A percentile compares a stretch with the other conserved stretches of the same genome.
Evolutionary conservation across 306 rosid species (phyloP).

Genomic region (Mimosa bimucronata): DNA sequence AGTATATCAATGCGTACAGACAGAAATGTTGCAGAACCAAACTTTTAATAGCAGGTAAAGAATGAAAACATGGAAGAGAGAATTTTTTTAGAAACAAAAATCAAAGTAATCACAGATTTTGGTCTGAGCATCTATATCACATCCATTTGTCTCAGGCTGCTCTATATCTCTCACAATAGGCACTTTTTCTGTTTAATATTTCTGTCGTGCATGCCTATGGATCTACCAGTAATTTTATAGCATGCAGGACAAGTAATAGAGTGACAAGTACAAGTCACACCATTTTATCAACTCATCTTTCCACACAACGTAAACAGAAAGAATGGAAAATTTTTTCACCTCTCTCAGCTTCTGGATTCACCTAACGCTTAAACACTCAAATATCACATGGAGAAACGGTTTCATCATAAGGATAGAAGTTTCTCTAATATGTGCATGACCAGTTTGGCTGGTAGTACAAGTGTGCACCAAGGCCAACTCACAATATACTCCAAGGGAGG

Average conservation of each 20-base stretch:
- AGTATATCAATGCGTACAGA: background rate
- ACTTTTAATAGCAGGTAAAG: conserved; percentile 9
- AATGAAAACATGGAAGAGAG: background rate
- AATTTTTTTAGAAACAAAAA: background rate
- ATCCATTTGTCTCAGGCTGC: background rate
- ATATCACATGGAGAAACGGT: background rate
- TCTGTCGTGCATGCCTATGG: background rate
- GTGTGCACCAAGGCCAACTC: background rate
- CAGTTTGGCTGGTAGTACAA: background rate
- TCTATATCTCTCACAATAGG: background rate
- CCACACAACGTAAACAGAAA: background rate
- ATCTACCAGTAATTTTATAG: background rate
- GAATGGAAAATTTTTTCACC: background rate
- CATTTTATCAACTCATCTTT: background rate
- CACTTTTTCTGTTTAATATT: background rate
- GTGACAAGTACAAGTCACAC: background rate
- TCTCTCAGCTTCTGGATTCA: background rate
- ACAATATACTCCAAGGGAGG: background rate
- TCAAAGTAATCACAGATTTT: background rate
- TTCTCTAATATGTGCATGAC: too few species aligned
- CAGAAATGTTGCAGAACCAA: background rate
- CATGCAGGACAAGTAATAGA: background rate
- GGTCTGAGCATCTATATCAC: background rate
- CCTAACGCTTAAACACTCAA: background rate
- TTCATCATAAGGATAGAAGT: background rate